Evolutionary conservation across 305 asterid species (phyloP), one percentile per base, ranked within the genome.

Genomic region (Fraxinus angustifolia): DNA sequence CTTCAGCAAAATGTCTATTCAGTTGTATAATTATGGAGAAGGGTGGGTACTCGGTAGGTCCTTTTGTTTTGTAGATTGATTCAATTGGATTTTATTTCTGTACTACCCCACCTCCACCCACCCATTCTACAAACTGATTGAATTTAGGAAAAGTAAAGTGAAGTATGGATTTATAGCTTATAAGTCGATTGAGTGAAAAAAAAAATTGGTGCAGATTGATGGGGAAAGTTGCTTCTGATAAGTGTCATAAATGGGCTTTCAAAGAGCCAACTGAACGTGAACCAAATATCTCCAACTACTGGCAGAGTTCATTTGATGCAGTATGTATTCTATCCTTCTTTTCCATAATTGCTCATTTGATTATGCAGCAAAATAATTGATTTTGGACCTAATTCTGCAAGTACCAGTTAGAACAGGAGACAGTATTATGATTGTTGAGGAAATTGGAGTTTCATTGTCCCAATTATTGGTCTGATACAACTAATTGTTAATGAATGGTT

Each of bases 1-100:
- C 90, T 96, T 96, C 98, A 96, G 99, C 93, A 96, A 96, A 85
- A 96, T 96, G 99, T 96, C 99, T 81, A 96, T 96, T 89, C 99
- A 96, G 83, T 87, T 96, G 87, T 96, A 96, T 91, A 96, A 96
- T 91, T 96, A 96, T 92, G 99, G 99, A 94, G 99, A 96, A 96
- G 99, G 99, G 99, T 96, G 99, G 99, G 99, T 96, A 93, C 92
- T 96, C 88, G 98, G 99, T 95, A 92, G 97, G 97, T 93, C 90
- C 86, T 90, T 87, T 87, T 83, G 85, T 86, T 75, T 83, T 45
- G 56, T 45, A 45, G 56, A 45, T 45, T 45, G 56, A 45, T 45
- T 45, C 56, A 45, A 45, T 45, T 45, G 56, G 89, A 87, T 83
- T 86, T 81, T 85, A 65, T 79, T 77, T 87, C 68, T 85, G 73